Evolutionary conservation across 2,329 filamentous ascomycete genomes (phyloP), one percentile per base, ranked within the genome.

Genomic region (Emydomyces testavorans): DNA sequence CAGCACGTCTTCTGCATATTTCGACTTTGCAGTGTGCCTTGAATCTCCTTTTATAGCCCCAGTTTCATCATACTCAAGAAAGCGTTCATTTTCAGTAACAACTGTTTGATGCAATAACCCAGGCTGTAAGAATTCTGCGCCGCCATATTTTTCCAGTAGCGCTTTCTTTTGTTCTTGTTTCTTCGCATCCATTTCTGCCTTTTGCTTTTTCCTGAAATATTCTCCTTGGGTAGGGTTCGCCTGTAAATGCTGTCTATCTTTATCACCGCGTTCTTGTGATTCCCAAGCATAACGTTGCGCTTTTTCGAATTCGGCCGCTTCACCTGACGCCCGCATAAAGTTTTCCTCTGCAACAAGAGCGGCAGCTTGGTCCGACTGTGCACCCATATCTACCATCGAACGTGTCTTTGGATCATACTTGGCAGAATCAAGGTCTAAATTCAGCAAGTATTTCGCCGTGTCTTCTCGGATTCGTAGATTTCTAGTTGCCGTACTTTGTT

Each of bases 391-490:
- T 18, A 94, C 83, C 74, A 98, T 86, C 6, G 85, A 83, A 58
- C 92, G 78, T 10, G 89, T 95, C 64, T 98, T 98, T 0, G 92
- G 92, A 60, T 98, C 90, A 67, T 98, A 98, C 65, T 94, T 93
- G 1, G 93, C 92, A 1, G 89, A 95, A 60, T 98, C 92, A 2
- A 94, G 75, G 61, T 98, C 92, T 23, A 98, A 77, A 61, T 96
- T 96, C 6, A 95, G 72, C 2, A 98, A 74, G 62, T 98, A 98
- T 61, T 95, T 96, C 18, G 92, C 92, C 0, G 92, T 98, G 64
- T 98, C 92, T 69, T 98, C 92, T 64, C 92, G 79, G 63, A 98
- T 80, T 53, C 92, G 80, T 49, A 98, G 73, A 61, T 96, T 93
- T 50, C 88, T 78, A 1, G 92, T 94, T 5, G 87, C 85, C 18